Evolutionary conservation across 345 rosid genomes (phyloP).

Genomic region (Rhizophora apiculata): DNA sequence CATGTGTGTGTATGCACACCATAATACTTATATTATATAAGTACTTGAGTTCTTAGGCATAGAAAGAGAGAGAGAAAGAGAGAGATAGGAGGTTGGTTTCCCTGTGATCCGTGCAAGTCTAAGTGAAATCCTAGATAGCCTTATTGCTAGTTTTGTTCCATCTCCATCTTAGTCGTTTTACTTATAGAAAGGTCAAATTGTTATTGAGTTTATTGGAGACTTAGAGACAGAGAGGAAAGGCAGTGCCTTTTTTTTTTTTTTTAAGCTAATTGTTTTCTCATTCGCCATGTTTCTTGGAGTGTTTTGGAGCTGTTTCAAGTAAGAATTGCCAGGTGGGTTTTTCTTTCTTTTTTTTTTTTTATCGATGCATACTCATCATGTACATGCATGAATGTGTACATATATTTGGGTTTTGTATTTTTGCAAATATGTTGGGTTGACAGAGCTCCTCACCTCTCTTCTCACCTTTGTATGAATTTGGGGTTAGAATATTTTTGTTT

Average conservation of each 20-base stretch:
- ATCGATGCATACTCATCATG: not conserved
- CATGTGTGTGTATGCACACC: too few relatives aligned
- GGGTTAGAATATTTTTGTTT: not conserved
- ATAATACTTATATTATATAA: too few relatives aligned
- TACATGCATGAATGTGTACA: not conserved
- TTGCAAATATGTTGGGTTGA: not conserved
- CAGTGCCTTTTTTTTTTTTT: too few relatives aligned
- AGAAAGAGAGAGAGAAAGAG: slow-evolving; percentile 4
- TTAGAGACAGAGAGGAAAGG: not conserved
- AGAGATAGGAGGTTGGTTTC: slow-evolving; percentile 16
- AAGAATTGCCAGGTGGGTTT: slow-evolving; percentile 10
- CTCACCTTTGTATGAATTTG: not conserved
- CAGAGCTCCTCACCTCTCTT: not conserved
- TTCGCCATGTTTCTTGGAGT: too few relatives aligned
- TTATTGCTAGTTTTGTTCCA: not conserved
- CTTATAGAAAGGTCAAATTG: slow-evolving; percentile 12
- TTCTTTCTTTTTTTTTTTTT: slow-evolving; percentile 1
- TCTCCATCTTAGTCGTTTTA: not conserved
- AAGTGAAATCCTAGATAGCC: slow-evolving; percentile 40
- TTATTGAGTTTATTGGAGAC: not conserved
- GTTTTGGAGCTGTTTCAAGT: too few relatives aligned
- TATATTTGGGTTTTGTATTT: not conserved
- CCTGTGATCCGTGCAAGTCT: slow-evolving; percentile 47
- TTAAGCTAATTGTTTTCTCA: too few relatives aligned
- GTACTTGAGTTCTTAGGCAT: not conserved